Conservation (phyloP, 2,329 filamentous ascomycete genomes). For the Aureobasidium sp. region DNA sequence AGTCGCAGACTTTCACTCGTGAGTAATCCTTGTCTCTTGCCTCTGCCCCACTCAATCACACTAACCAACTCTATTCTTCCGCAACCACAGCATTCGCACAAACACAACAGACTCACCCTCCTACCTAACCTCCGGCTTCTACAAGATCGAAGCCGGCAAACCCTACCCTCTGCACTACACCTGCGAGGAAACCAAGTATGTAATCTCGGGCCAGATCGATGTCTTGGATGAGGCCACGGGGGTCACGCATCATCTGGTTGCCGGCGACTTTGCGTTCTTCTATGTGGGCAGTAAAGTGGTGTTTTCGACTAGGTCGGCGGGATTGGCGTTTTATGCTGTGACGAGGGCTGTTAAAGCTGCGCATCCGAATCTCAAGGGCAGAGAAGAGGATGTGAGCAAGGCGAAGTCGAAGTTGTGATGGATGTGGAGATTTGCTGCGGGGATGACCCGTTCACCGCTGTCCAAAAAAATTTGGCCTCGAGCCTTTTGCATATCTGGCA, state of each 20-base stretch:
- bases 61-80: no score
- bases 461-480: neutral
- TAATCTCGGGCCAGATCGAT: slow-evolving; percentile 21
- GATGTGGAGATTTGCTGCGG: neutral
- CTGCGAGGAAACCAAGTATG: slow-evolving; percentile 22
- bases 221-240: slow-evolving; percentile 22
- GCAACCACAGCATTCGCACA: slow-evolving; percentile 16
- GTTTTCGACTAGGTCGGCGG: slow-evolving; percentile 20
- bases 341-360: slow-evolving; percentile 19
- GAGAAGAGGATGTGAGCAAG: slow-evolving; percentile 17
- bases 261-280: slow-evolving; percentile 22
- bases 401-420: slow-evolving; percentile 2
- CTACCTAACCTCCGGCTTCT: slow-evolving; percentile 21
- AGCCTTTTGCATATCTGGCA: neutral
- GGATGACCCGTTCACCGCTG: neutral
- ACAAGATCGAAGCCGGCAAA: slow-evolving; percentile 21
- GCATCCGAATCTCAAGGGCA: slow-evolving; percentile 18
- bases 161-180: slow-evolving; percentile 16
- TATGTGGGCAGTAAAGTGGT: slow-evolving; percentile 19
- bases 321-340: slow-evolving; percentile 21
- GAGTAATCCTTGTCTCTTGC: neutral
- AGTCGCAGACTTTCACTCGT: slow-evolving; percentile 21
- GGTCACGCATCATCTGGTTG: slow-evolving; percentile 20
- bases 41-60: no score
- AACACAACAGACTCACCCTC: slow-evolving; percentile 17